Evolutionary conservation across 2,329 filamentous ascomycete genomes (phyloP).

Genomic region (Endothia cerciana): DNA sequence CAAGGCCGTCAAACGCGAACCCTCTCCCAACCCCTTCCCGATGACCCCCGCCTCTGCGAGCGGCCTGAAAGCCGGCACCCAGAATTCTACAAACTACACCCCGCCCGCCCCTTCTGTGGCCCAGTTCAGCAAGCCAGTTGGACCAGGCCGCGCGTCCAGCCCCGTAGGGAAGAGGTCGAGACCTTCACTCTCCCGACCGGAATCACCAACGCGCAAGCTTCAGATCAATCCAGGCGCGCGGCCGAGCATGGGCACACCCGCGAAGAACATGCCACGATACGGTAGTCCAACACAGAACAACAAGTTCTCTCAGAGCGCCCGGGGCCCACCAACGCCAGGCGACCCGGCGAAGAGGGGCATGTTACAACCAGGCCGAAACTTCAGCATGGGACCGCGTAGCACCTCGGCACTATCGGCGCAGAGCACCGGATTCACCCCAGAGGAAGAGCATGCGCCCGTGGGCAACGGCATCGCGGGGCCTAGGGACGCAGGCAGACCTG

Average conservation of each 20-base stretch:
- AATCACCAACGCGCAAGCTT: conserved; percentile 77
- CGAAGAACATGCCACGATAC: conserved; percentile 58
- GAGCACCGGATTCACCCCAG: conserved; percentile 50
- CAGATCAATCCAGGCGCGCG: conserved; percentile 65
- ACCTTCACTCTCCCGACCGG: conserved; percentile 81
- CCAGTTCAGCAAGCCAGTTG: conserved; percentile 88
- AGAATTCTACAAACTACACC: conserved; percentile 64
- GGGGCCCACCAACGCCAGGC: conserved; percentile 54
- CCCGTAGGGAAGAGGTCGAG: conserved; percentile 73
- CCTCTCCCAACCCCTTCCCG: conserved; percentile 59
- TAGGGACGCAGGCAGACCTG: conserved; percentile 20
- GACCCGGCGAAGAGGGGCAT: conserved; percentile 61
- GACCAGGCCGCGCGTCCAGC: conserved; percentile 72
- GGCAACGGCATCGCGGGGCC: conserved; percentile 57
- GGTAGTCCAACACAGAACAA: conserved; percentile 62
- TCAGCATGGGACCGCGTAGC: conserved; percentile 60
- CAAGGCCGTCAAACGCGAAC: conserved; percentile 74
- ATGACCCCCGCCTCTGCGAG: conserved; percentile 70
- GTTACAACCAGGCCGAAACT: conserved; percentile 52
- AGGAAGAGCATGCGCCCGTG: conserved; percentile 61
- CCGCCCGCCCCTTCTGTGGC: conserved; percentile 68
- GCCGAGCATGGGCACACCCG: conserved; percentile 61
- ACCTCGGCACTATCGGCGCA: conserved; percentile 59
- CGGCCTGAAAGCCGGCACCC: conserved; percentile 57
- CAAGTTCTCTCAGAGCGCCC: conserved; percentile 67